phyloP scores from a whole-genome alignment of 2,329 filamentous ascomycete genomes.

The Leptographium lundbergii region DNA sequence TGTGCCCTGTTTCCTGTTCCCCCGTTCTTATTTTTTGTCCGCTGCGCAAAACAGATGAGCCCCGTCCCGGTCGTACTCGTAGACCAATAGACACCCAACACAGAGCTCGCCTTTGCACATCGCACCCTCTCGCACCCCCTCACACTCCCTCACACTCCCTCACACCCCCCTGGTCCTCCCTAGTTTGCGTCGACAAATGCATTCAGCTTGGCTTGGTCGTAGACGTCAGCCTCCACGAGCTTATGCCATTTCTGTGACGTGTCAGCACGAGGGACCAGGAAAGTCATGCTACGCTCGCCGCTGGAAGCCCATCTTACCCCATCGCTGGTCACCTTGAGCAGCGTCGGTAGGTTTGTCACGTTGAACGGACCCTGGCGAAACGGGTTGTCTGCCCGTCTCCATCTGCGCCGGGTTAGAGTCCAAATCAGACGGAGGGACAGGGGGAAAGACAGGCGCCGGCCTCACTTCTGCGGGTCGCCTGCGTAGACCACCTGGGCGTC shows the following conservation, averaged over 20 bases:
- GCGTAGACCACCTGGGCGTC: constrained; percentile 1
- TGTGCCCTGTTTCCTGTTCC: not conserved
- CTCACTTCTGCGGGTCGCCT: not conserved
- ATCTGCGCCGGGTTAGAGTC: not conserved
- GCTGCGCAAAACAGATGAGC: not conserved
- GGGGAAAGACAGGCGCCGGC: not conserved
- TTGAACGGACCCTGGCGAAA: constrained; percentile 1
- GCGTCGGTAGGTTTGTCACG: constrained; percentile 2
- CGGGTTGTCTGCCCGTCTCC: not conserved
- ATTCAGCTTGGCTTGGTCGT: constrained; percentile 2
- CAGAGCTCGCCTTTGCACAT: too few species aligned
- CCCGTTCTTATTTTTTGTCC: not conserved
- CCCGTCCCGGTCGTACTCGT: not conserved
- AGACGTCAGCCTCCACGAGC: constrained; percentile 2
- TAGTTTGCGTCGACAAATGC: not conserved
- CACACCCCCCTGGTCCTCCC: not conserved
- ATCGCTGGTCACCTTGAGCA: constrained; percentile 2
- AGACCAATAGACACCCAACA: too few species aligned
- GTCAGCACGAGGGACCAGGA: not conserved
- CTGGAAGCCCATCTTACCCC: not conserved
- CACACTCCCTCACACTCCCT: not conserved
- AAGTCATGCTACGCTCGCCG: too few species aligned
- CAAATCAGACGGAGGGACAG: not conserved
- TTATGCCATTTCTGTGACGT: constrained; percentile 2
- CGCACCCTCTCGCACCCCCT: too few species aligned